phyloP scores from a whole-genome alignment of 73 alveolate species.

The Paramecium tetraurelia region DNA sequence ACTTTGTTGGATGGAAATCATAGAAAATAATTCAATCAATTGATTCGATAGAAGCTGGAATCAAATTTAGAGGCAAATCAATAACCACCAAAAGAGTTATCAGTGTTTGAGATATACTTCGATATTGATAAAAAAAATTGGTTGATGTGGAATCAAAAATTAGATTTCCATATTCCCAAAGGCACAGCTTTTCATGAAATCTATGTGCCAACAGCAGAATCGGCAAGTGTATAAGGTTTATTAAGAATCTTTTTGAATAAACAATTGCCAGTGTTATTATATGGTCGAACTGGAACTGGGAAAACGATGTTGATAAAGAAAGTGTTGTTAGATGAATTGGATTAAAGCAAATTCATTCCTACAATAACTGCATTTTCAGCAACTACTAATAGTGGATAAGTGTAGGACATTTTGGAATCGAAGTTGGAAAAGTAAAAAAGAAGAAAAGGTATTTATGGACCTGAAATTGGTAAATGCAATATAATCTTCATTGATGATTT shows the following conservation, averaged over 20 bases:
- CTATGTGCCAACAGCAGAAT: constrained; percentile 89
- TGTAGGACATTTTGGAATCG: constrained; percentile 78
- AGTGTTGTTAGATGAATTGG: constrained; percentile 83
- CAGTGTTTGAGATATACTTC: constrained; percentile 28
- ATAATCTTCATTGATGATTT: constrained; percentile 97
- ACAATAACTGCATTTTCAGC: constrained; percentile 81
- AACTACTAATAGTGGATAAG: constrained; percentile 75
- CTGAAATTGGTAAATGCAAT: constrained; percentile 89
- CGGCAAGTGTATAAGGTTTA: constrained; percentile 44
- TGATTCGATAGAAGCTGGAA: not conserved
- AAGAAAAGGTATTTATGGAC: constrained; percentile 97
- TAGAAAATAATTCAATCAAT: constrained; percentile 39
- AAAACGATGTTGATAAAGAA: constrained; percentile 89
- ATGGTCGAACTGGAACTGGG: constrained; percentile 97
- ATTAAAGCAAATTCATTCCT: constrained; percentile 73
- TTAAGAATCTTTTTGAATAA: constrained; percentile 67
- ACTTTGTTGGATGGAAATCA: constrained; percentile 18
- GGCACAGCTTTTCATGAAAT: constrained; percentile 84
- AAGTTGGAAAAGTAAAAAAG: constrained; percentile 79
- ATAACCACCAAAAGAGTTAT: constrained; percentile 57
- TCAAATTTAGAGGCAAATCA: not conserved
- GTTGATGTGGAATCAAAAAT: constrained; percentile 53
- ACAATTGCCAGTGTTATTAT: constrained; percentile 70
- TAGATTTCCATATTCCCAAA: constrained; percentile 70
- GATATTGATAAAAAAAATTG: constrained; percentile 56